A percentile compares a stretch with the other conserved stretches of the same genome.
These are phyloP conservation scores for Kazachstania viticola DNA, from an alignment of 805 yeast genomes.

Conservation along the genomic window DNA sequence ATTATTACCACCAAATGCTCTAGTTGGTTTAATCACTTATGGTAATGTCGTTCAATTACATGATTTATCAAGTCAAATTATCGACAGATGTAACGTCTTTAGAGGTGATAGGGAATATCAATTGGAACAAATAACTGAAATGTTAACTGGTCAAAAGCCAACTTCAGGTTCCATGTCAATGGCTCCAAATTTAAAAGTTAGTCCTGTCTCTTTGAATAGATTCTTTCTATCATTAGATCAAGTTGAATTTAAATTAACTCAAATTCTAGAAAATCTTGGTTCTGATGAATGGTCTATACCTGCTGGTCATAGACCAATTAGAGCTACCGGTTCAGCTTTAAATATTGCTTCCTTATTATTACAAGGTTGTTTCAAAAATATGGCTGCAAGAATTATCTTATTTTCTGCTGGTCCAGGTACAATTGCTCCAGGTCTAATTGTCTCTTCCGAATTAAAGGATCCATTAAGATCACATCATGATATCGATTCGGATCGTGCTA, in stretches of 20 bases:
- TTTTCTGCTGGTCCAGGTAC: slow-evolving; percentile 96
- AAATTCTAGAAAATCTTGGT: slow-evolving; percentile 63
- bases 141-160: slow-evolving; percentile 48
- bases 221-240: slow-evolving; percentile 65
- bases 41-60: slow-evolving; percentile 89
- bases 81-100: slow-evolving; percentile 70
- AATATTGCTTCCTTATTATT: slow-evolving; percentile 72
- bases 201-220: slow-evolving; percentile 40
- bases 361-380: slow-evolving; percentile 72
- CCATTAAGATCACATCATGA: slow-evolving; percentile 97
- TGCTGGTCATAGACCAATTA: slow-evolving; percentile 69
- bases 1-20: slow-evolving; percentile 78
- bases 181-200: slow-evolving; percentile 24
- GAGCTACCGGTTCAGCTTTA: slow-evolving; percentile 90
- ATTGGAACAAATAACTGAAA: slow-evolving; percentile 42
- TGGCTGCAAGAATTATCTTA: slow-evolving; percentile 80
- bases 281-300: slow-evolving; percentile 85
- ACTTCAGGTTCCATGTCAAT: slow-evolving; percentile 19
- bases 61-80: slow-evolving; percentile 58
- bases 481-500: slow-evolving; percentile 82
- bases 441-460: slow-evolving; percentile 81
- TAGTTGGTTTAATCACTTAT: slow-evolving; percentile 71
- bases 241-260: slow-evolving; percentile 75
- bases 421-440: slow-evolving; percentile 88
- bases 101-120: slow-evolving; percentile 81